Percentiles rank a stretch among this genome's conserved stretches.
phyloP scores from a whole-genome alignment of 805 yeast species.

The Saccharomycopsis schoenii region DNA sequence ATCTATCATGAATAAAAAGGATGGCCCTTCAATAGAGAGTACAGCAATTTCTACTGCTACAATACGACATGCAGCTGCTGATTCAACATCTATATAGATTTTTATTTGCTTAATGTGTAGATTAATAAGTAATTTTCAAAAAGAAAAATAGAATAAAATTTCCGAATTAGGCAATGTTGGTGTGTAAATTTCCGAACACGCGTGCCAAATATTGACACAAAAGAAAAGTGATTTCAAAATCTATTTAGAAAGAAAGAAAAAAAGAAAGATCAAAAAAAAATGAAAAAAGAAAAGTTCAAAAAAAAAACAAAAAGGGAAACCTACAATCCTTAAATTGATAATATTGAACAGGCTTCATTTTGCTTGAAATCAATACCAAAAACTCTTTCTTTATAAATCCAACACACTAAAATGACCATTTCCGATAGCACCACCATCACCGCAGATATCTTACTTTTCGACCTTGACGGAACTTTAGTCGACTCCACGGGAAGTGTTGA shows the following conservation, averaged over 20 bases:
- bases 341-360: background rate
- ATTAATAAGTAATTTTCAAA: background rate
- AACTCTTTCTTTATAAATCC: too few relatives aligned
- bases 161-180: background rate
- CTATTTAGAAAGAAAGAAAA: too few relatives aligned
- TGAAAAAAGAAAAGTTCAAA: too few relatives aligned
- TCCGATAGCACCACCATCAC: slow-evolving; percentile 4
- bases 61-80: background rate
- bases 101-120: background rate
- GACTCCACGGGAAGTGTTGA: slow-evolving; percentile 77
- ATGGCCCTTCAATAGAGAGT: background rate
- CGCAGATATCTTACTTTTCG: slow-evolving; percentile 40
- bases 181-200: background rate
- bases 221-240: background rate
- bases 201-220: too few relatives aligned
- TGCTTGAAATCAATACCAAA: too few relatives aligned
- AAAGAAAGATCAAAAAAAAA: too few relatives aligned
- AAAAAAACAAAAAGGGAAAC: too few relatives aligned
- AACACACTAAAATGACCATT: background rate
- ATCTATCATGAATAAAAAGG: background rate
- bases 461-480: slow-evolving; percentile 82
- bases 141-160: background rate
- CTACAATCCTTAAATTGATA: background rate
- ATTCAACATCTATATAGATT: background rate
- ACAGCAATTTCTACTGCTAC: background rate